A percentile compares a stretch with the other conserved stretches of the same genome.
Conservation (phyloP, 495 filamentous ascomycete genomes). For the Elasticomyces elasticus region DNA sequence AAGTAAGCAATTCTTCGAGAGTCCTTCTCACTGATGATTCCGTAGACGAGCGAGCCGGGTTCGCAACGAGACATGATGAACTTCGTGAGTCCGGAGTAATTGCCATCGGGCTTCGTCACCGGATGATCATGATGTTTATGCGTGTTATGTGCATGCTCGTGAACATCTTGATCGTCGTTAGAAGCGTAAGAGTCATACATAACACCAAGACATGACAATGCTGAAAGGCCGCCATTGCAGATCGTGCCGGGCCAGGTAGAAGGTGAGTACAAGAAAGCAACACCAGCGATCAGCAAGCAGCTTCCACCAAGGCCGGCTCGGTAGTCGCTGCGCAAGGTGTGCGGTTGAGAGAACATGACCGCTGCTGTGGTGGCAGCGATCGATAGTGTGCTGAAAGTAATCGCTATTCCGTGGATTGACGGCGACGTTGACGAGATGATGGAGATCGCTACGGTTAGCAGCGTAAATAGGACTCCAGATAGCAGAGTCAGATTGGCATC, state of each 20-base stretch:
- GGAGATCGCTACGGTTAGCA: constrained; percentile 23
- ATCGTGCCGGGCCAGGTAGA: constrained; percentile 18
- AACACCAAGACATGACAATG: constrained; percentile 16
- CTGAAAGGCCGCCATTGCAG: constrained; percentile 17
- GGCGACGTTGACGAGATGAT: constrained; percentile 17
- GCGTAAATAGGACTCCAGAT: constrained; percentile 23
- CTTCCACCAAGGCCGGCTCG: constrained; percentile 18
- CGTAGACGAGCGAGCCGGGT: constrained; percentile 65
- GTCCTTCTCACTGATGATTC: constrained; percentile 83
- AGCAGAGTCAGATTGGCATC: constrained; percentile 28
- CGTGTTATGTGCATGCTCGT: constrained; percentile 13
- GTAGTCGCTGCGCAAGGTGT: constrained; percentile 9
- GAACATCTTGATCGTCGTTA: constrained; percentile 12
- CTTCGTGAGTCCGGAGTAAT: constrained; percentile 51
- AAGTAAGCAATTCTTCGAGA: constrained; percentile 97
- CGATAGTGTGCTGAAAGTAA: constrained; percentile 21
- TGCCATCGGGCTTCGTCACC: constrained; percentile 25
- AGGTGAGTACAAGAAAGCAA: constrained; percentile 21
- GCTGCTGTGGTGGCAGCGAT: constrained; percentile 12
- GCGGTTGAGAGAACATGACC: constrained; percentile 9
- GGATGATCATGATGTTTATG: constrained; percentile 39
- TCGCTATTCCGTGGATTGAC: constrained; percentile 14
- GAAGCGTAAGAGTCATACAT: constrained; percentile 16
- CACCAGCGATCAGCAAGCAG: constrained; percentile 8
- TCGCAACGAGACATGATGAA: constrained; percentile 55